Evolutionary conservation across 805 yeast genomes (phyloP), one percentile per base, ranked within the genome.

Genomic region (Candida germanica): DNA sequence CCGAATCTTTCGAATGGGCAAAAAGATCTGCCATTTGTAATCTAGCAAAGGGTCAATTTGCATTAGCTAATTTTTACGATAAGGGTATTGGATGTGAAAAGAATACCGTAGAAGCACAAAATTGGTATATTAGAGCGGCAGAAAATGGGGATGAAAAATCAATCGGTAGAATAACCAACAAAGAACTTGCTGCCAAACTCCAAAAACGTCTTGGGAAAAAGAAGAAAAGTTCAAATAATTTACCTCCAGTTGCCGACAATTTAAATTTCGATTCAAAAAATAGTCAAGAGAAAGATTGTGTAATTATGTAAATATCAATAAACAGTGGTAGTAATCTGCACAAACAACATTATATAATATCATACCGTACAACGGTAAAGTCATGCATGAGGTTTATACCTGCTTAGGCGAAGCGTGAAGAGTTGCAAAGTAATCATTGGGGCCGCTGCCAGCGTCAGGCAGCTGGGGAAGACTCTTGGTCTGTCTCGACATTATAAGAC

Each of bases 1-100:
- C 65, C 35, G 96, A 89, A 59, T 94, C 97, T 1, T 91, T 82
- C 57, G 93, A 87, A 50, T 93, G 98, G 98, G 97, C 97, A 1
- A 65, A 76, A 36, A 71, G 86, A 44, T 91, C 98, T 0, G 97
- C 98, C 0, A 69, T 73, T 27, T 64, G 77, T 26, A 86, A 86
- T 11, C 69, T 73, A 24, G 74, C 87, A 5, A 87, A 87, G 57
- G 98, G 95, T 1, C 95, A 87, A 70, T 80, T 75, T 55, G 83
- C 94, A 0, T 65, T 87, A 27, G 95, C 89, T 17, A 81, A 83
- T 52, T 88, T 89, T 51, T 79, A 77, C 51, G 95, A 87, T 43
- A 75, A 79, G 52, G 98, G 98, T 1, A 78, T 87, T 44, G 98
- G 98, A 2, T 83, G 95, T 54, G 77, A 72, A 15, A 61, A 66